Base-by-base conservation (phyloP, 257 asterid genomes). In the Striga asiatica region DNA sequence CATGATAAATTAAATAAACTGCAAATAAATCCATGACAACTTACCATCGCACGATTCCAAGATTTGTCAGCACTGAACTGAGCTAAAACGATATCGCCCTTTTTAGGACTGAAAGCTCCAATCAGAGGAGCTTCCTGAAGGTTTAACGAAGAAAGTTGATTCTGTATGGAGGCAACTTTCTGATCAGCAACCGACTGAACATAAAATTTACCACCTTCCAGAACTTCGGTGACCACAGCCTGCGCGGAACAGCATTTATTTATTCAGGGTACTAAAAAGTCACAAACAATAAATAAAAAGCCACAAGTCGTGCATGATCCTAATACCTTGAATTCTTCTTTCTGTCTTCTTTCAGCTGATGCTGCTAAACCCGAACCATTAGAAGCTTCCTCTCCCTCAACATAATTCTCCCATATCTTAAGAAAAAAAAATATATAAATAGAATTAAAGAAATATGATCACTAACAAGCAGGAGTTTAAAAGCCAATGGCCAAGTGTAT, bases 1-100 rank as follows among this genome's bases (percentile, higher is more conserved):
- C n/a, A n/a, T n/a, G n/a, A n/a, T n/a, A n/a, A n/a, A n/a, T n/a
- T n/a, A n/a, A n/a, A n/a, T n/a, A n/a, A 39, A 38, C 4, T 0
- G 2, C 43, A 41, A 41, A 41, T 41, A 13, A 14, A 41, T 16
- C 8, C 8, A 10, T 10, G 17, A 7, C 21, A 37, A 28, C 89
- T 81, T 69, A 88, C 97, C 97, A 92, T 75, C 38, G 97, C 99
- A 27, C 99, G 93, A 72, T 92, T 92, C 99, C 99, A 92, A 39
- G 99, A 84, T 66, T 88, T 81, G 74, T 88, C 99, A 0, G 81
- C 89, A 69, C 82, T 82, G 61, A 78, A 88, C 72, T 85, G 95
- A 41, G 97, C 93, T 57, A 84, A 85, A 61, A 88, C 91, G 23
- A 72, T 64, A 46, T 92, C 99, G 21, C 99, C 97, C 74, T 70